Base-by-base conservation (phyloP, 352 stramenopile genomes). In the Globisporangium abappressorium region DNA sequence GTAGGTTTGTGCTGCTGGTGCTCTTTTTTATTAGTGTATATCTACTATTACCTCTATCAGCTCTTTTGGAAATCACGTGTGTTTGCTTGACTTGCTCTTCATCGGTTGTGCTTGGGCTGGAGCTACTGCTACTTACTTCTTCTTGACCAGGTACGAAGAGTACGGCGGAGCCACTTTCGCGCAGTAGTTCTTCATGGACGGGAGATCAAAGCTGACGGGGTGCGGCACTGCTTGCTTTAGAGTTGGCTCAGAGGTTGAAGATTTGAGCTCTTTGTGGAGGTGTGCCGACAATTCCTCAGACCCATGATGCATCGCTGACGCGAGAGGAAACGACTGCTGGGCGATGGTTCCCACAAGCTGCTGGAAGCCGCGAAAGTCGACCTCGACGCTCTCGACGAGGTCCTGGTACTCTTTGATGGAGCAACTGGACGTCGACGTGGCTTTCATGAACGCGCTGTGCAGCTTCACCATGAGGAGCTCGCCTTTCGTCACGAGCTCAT, bases 101-200 rank as follows among this genome's bases (percentile, higher is more conserved):
- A 11, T 26, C 24, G 38, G 38, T 22, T 60, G 28, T 33, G 14
- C 22, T 38, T 14, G 18, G 34, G 9, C 28, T 14, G 18, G 36
- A 4, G 28, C 7, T 30, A 20, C 22, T 60, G 28, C 26, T 62
- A 12, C 68, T 74, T 62, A 61, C 22, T 67, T 69, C 15, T 55
- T 58, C 43, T 55, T 22, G 11, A 62, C 60, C 20, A 87, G 63
- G 46, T 92, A 93, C 41, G 82, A 84, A 1, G 76, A 70, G 70
- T 91, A 91, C 15, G 82, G 82, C 3, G 81, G 82, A 15, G 85
- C 82, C 20, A 88, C 82, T 18, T 76, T 74, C 5, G 76, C 76
- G 65, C 76, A 86, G 68, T 91, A 92, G 6, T 64, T 76, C 67
- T 90, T 73, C 85, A 92, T 92, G 65, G 84, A 92, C 24, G 85